Base-by-base conservation (phyloP, 2,329 filamentous ascomycete genomes). In the Periconia sp. region DNA sequence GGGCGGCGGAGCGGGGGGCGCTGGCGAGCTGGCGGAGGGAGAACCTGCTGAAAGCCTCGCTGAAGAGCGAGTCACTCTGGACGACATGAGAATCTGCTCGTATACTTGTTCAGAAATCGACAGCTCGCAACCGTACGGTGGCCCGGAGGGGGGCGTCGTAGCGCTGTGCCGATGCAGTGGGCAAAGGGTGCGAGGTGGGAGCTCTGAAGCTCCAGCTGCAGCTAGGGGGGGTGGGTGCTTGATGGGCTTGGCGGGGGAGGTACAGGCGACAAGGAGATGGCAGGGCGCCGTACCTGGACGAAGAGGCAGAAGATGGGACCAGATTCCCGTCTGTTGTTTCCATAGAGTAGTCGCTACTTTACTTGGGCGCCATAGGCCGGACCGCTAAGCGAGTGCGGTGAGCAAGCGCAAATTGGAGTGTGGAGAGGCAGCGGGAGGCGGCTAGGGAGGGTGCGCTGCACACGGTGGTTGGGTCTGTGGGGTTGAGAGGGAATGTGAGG, bases 21-120 rank as follows among this genome's bases (percentile, higher is more conserved):
- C 63, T 22, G 58, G 54, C 43, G 52, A 54, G 40, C 65, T 52
- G 61, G 51, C 66, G 52, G 83, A 69, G 54, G 68, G 69, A 48
- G 69, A 67, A 66, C 79, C 80, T 74, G 89, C 87, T 78, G 89
- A 89, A 83, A 89, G 86, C 80, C 91, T 91, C 78, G 92, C 88
- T 73, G 92, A 87, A 66, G 92, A 94, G 79, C 92, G 90, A 80
- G 92, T 96, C 66, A 94, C 86, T 89, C 92, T 96, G 83, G 85
- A 79, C 84, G 89, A 89, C 91, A 96, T 96, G 85, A 92, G 89
- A 86, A 78, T 70, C 59, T 67, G 59, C 55, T n/a, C n/a, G n/a
- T 38, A 25, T 58, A 48, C 31, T 54, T 41, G 57, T 45, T 55
- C 50, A 11, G 31, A 51, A 59, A 47, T 56, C 54, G 56, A 61